phyloP scores from a whole-genome alignment of 257 asterid species.

The Agastache rugosa region DNA sequence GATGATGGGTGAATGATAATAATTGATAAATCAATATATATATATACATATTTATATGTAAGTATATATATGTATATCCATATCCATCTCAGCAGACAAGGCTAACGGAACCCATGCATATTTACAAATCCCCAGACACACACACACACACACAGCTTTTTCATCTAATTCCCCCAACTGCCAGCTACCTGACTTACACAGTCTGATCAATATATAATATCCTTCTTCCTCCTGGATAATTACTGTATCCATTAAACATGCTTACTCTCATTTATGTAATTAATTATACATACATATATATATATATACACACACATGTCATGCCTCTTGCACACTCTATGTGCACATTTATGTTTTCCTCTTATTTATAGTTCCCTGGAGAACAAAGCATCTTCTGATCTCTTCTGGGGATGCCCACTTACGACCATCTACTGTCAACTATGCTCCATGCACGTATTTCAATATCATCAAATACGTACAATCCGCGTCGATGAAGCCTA shows the following conservation, averaged over 20 bases:
- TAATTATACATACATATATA: no score
- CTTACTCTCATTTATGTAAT: not conserved
- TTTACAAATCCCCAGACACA: slow-evolving; percentile 39
- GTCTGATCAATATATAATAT: slow-evolving; percentile 32
- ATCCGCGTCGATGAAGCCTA: no score
- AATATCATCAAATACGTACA: not conserved
- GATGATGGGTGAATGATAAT: not conserved
- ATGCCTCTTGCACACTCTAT: no score
- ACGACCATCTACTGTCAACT: not conserved
- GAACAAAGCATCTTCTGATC: no score
- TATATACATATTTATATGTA: not conserved
- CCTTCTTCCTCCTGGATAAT: slow-evolving; percentile 11
- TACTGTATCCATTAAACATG: slow-evolving; percentile 30
- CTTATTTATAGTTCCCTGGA: slow-evolving; percentile 5
- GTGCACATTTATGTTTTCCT: no score
- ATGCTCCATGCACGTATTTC: not conserved
- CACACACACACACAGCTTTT: slow-evolving; percentile 31
- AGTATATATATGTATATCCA: not conserved
- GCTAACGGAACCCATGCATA: slow-evolving; percentile 56
- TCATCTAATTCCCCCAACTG: slow-evolving; percentile 38
- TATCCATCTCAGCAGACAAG: slow-evolving; percentile 52
- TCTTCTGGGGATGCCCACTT: slow-evolving; percentile 16
- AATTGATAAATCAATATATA: not conserved
- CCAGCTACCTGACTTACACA: slow-evolving; percentile 37
- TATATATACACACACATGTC: no score